Evolutionary conservation across 2,329 filamentous ascomycete species (phyloP), one percentile per base, ranked within the genome.

Genomic region (Trichoderma gracile): DNA sequence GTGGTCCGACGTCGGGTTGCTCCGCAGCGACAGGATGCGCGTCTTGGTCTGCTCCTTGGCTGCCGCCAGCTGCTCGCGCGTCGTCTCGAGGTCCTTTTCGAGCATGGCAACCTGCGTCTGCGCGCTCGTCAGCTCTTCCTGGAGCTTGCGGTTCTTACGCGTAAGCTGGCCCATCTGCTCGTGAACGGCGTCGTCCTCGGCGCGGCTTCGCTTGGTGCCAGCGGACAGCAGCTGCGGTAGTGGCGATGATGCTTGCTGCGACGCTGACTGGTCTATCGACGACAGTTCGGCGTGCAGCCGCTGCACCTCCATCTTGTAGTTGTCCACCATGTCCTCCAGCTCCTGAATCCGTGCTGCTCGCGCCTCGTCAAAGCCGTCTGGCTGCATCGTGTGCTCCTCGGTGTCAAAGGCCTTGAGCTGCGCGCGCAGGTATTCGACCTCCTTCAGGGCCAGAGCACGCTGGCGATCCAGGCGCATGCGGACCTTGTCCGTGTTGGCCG

Each of bases 351-450:
- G 89, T 67, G 89, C 83, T 0, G 84, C 80, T 68, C 93, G 94
- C 21, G 87, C 83, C 69, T 90, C 85, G 71, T 99, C 92, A 61
- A 90, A 89, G 49, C 86, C 87, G 40, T 92, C 91, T 0, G 91
- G 87, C 63, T 94, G 88, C 78, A 97, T 90, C 0, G 93, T 93
- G 60, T 87, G 86, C 71, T 98, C 93, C 76, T 99, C 95, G 0
- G 87, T 85, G 71, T 98, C 92, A 66, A 96, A 90, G 0, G 91
- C 89, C 77, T 93, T 93, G 62, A 98, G 83, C 76, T 99, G 95
- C 0, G 92, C 94, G 23, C 95, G 90, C 7, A 99, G 84, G 74
- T 96, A 97, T 69, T 97, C 93, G 0, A 95, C 92, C 74, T 99
- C 96, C 73, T 97, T 97, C 25, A 92, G 83, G 0, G 93, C 92